phyloP scores from a whole-genome alignment of 108 stramenopile genomes.

The Tribonema minus region DNA sequence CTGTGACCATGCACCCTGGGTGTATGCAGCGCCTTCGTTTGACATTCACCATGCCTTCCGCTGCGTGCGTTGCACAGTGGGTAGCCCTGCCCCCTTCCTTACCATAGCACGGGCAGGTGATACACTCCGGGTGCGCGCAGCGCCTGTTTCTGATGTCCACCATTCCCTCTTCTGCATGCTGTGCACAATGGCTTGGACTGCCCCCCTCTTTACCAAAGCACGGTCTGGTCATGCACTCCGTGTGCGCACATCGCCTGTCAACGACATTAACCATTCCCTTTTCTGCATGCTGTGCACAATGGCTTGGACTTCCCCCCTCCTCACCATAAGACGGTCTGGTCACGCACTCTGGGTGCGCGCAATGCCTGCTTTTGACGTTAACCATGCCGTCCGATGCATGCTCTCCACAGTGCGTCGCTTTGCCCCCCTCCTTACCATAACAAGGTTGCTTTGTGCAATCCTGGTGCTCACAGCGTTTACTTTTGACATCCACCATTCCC shows the following conservation, averaged over 20 bases:
- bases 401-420: neutral
- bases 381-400: neutral
- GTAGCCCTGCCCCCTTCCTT: neutral
- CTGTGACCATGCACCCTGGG: no score
- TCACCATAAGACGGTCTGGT: neutral
- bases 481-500: constrained; percentile 1
- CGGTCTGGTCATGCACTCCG: neutral
- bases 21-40: no score
- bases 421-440: neutral
- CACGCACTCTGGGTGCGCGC: neutral
- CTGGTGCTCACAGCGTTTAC: neutral
- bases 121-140: neutral
- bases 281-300: constrained; percentile 1
- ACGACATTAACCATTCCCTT: neutral
- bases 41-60: constrained; percentile 1
- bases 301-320: neutral
- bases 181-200: neutral
- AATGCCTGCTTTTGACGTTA: neutral
- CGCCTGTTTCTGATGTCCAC: neutral
- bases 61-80: neutral
- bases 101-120: neutral
- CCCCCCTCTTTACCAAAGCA: neutral
- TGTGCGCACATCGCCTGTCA: neutral
- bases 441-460: neutral
- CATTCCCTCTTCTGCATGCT: neutral